Evolutionary conservation across 148 eudicot genomes (phyloP).

Genomic region (Drosera capensis): DNA sequence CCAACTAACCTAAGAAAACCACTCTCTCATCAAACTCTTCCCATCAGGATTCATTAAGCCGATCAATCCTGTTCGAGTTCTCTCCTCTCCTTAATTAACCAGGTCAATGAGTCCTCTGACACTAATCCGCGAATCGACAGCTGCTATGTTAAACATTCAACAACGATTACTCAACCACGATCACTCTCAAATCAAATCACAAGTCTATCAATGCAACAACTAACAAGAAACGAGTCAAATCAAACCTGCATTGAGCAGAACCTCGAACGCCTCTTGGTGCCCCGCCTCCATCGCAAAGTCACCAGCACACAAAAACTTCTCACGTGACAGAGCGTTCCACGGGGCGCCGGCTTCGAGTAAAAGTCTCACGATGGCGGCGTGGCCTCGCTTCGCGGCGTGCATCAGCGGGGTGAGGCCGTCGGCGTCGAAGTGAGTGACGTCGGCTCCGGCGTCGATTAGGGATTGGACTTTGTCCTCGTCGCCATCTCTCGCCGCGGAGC

Average conservation of each 20-base stretch:
- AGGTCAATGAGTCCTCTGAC: no score
- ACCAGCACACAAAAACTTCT: constrained; percentile 65
- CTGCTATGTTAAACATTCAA: no score
- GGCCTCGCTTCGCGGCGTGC: constrained; percentile 83
- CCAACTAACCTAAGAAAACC: no score
- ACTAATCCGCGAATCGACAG: no score
- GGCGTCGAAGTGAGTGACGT: constrained; percentile 58
- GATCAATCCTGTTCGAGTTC: no score
- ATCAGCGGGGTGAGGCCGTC: constrained; percentile 69
- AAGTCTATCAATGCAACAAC: no score
- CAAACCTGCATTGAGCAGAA: constrained; percentile 64
- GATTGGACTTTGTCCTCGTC: constrained; percentile 22
- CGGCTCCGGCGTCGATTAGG: constrained; percentile 37
- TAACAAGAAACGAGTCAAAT: no score
- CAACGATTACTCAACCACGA: no score
- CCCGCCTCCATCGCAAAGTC: constrained; percentile 82
- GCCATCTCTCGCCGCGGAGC: constrained; percentile 45
- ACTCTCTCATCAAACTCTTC: no score
- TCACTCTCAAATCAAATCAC: no score
- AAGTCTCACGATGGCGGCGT: constrained; percentile 26
- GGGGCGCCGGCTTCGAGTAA: constrained; percentile 88
- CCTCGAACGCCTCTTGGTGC: constrained; percentile 59
- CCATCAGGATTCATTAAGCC: no score
- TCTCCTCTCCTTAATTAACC: no score
- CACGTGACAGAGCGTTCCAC: constrained; percentile 86